Evolutionary conservation across 495 filamentous ascomycete genomes (phyloP).

Genomic region (Penicillium alfredii): DNA sequence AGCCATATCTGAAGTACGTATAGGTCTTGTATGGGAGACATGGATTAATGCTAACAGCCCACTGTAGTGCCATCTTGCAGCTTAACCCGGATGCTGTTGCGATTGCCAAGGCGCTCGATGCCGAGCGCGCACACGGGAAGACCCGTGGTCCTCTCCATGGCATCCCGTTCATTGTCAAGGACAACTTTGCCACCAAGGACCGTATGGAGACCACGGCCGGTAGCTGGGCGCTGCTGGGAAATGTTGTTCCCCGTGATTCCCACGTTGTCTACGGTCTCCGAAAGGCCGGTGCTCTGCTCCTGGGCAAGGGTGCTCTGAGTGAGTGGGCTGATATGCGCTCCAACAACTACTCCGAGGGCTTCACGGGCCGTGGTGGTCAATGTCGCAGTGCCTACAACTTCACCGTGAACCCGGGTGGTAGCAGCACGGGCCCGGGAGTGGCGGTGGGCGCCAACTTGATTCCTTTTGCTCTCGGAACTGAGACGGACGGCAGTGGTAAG

Average conservation of each 20-base stretch:
- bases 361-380: conserved; percentile 61
- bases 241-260: conserved; percentile 60
- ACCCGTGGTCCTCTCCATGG: conserved; percentile 61
- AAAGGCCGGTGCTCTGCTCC: conserved; percentile 57
- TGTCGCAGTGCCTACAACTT: conserved; percentile 61
- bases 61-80: conserved; percentile 48
- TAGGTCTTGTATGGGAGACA: too few species aligned
- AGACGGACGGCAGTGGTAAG: conserved; percentile 63
- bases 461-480: conserved; percentile 62
- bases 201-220: conserved; percentile 62
- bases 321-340: conserved; percentile 75
- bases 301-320: conserved; percentile 64
- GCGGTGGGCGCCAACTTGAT: conserved; percentile 58
- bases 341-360: conserved; percentile 65
- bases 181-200: conserved; percentile 68
- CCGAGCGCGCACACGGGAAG: conserved; percentile 48
- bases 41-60: too few species aligned
- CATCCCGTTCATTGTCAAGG: conserved; percentile 69
- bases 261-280: conserved; percentile 55
- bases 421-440: conserved; percentile 56
- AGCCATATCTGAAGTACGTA: conserved; percentile 55
- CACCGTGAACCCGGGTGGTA: conserved; percentile 61
- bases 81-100: conserved; percentile 55
- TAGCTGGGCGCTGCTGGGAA: conserved; percentile 55
- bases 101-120: conserved; percentile 54